Conservation (phyloP, 2,329 filamentous ascomycete species). For the Fusarium compactum region DNA sequence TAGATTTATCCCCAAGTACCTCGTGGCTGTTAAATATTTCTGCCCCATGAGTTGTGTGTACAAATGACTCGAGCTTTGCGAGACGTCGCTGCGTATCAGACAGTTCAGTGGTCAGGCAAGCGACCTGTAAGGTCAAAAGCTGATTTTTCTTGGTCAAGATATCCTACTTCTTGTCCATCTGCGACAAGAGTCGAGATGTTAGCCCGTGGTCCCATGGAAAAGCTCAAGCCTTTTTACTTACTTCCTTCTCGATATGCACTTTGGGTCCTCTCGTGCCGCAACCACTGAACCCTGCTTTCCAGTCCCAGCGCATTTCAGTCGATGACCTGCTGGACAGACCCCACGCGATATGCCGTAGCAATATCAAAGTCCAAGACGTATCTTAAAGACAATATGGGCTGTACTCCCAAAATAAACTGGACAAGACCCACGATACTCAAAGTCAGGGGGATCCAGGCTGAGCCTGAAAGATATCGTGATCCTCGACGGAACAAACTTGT, state of each 20-base stretch:
- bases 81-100: neutral
- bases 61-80: neutral
- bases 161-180: neutral
- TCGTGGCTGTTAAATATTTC: no score
- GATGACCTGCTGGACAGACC: constrained; percentile 25
- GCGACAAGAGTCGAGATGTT: neutral
- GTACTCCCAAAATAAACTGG: constrained; percentile 17
- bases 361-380: constrained; percentile 4
- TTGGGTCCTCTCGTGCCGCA: neutral
- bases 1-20: no score
- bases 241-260: constrained; percentile 17
- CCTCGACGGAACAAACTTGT: neutral
- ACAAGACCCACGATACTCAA: constrained; percentile 12
- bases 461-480: constrained; percentile 11
- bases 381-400: neutral
- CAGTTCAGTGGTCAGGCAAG: neutral
- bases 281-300: constrained; percentile 29
- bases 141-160: no score
- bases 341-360: constrained; percentile 6
- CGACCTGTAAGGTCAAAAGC: no score
- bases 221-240: neutral
- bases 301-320: constrained; percentile 26
- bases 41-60: no score
- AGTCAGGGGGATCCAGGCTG: constrained; percentile 13
- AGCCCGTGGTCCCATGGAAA: neutral